Percentiles rank a stretch among this genome's conserved stretches.
Conservation (phyloP, 257 asterid genomes). For the Primulina tabacum region DNA sequence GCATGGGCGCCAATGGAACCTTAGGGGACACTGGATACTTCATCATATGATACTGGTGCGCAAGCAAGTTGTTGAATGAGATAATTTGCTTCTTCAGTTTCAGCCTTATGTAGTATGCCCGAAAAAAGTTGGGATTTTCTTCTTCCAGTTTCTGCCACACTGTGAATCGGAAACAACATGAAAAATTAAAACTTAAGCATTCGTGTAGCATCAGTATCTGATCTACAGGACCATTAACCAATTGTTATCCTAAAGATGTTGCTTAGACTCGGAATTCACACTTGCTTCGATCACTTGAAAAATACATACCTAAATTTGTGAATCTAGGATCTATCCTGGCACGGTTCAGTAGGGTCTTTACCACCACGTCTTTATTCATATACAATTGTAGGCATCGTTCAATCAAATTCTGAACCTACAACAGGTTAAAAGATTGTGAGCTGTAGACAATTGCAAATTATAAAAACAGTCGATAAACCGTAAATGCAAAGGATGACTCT, state of each 20-base stretch:
- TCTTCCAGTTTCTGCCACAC: constrained; percentile 60
- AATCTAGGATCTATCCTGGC: constrained; percentile 76
- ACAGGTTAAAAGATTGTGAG: background rate
- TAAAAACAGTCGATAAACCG: background rate
- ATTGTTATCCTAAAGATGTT: background rate
- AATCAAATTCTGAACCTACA: constrained; percentile 68
- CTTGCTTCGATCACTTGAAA: constrained; percentile 2
- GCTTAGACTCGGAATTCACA: background rate
- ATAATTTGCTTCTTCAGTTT: constrained; percentile 51
- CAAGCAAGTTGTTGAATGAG: constrained; percentile 51
- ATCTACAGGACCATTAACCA: background rate
- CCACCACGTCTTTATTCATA: constrained; percentile 71
- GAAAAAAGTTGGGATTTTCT: constrained; percentile 48
- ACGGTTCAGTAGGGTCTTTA: constrained; percentile 60
- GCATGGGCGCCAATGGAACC: constrained; percentile 42
- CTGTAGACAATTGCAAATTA: background rate
- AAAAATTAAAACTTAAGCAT: background rate
- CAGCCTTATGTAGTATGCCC: constrained; percentile 48
- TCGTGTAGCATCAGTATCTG: background rate
- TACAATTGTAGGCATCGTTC: constrained; percentile 69
- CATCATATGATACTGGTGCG: constrained; percentile 46
- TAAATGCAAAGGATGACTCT: constrained; percentile 2
- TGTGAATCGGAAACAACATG: constrained; percentile 23
- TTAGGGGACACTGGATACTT: constrained; percentile 41
- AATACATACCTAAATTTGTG: constrained; percentile 60